Evolutionary conservation across 805 yeast species (phyloP).

Genomic region (Suhomyces pyralidae): DNA sequence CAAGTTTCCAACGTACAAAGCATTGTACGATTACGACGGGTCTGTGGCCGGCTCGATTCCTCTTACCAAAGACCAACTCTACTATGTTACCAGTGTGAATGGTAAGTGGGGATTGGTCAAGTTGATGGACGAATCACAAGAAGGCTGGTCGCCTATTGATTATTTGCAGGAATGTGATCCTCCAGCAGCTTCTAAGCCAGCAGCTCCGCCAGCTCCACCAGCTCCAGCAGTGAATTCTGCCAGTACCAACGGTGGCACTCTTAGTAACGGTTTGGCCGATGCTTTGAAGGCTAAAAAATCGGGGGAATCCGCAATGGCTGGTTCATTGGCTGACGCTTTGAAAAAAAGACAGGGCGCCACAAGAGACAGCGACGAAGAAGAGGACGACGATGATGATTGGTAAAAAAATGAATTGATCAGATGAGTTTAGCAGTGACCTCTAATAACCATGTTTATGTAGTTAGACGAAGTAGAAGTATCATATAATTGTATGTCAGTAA

Average conservation of each 20-base stretch:
- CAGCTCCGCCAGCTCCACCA: constrained; percentile 38
- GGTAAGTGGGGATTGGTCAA: constrained; percentile 96
- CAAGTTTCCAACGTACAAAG: constrained; percentile 74
- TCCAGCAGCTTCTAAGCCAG: constrained; percentile 31
- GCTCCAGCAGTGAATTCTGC: constrained; percentile 22
- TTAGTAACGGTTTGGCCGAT: constrained; percentile 62
- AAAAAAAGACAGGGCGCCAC: constrained; percentile 68
- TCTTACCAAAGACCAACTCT: constrained; percentile 68
- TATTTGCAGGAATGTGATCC: constrained; percentile 65
- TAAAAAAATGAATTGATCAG: constrained; percentile 3
- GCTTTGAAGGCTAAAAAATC: constrained; percentile 63
- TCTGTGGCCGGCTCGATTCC: constrained; percentile 81
- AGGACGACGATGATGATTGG: constrained; percentile 64
- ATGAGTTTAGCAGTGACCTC: too few relatives aligned
- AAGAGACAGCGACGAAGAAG: constrained; percentile 66
- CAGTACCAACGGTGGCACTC: constrained; percentile 17
- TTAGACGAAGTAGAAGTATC: too few relatives aligned
- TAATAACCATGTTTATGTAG: too few relatives aligned
- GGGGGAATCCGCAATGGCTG: constrained; percentile 63
- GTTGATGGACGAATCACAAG: constrained; percentile 65
- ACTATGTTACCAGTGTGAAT: constrained; percentile 67
- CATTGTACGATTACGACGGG: constrained; percentile 86
- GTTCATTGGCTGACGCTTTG: constrained; percentile 86
- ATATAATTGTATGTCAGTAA: background rate
- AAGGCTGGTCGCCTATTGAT: constrained; percentile 98